Percentiles rank a stretch among this genome's conserved stretches.
Conservation (phyloP, 179 eudicot species). For the Amaranthus tricolor region DNA sequence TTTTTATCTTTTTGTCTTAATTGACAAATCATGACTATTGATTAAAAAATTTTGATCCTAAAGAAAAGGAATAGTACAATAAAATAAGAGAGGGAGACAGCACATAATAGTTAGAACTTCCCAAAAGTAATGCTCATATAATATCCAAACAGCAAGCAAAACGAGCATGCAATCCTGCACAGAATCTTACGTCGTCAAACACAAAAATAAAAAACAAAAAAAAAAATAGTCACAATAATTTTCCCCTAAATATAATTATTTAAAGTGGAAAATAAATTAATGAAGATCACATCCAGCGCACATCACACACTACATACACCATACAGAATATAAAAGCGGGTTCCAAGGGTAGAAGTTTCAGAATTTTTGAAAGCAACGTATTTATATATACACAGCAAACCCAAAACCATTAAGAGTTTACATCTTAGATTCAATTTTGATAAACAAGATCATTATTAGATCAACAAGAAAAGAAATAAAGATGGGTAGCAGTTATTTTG, state of each 20-base stretch:
- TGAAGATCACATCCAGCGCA: slow-evolving; percentile 34
- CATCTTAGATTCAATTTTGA: neutral
- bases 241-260: neutral
- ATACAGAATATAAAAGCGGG: slow-evolving; percentile 20
- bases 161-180: slow-evolving; percentile 23
- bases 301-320: neutral
- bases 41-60: slow-evolving; percentile 16
- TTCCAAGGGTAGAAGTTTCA: neutral
- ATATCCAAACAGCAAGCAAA: slow-evolving; percentile 27
- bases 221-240: neutral
- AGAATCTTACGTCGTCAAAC: slow-evolving; percentile 34
- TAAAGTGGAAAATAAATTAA: neutral
- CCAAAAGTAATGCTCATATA: slow-evolving; percentile 15
- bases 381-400: too few species aligned
- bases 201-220: neutral
- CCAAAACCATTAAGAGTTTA: neutral
- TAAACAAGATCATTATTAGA: neutral
- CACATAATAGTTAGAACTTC: slow-evolving; percentile 18
- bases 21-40: neutral
- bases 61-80: slow-evolving; percentile 27
- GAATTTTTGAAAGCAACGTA: slow-evolving; percentile 14
- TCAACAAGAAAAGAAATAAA: neutral
- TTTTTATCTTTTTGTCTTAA: too few species aligned
- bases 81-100: slow-evolving; percentile 9
- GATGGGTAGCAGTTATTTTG: slow-evolving; percentile 65